These are phyloP conservation scores for Phytophthora europaea DNA, from an alignment of 352 stramenopile genomes.

Conservation along the genomic window DNA sequence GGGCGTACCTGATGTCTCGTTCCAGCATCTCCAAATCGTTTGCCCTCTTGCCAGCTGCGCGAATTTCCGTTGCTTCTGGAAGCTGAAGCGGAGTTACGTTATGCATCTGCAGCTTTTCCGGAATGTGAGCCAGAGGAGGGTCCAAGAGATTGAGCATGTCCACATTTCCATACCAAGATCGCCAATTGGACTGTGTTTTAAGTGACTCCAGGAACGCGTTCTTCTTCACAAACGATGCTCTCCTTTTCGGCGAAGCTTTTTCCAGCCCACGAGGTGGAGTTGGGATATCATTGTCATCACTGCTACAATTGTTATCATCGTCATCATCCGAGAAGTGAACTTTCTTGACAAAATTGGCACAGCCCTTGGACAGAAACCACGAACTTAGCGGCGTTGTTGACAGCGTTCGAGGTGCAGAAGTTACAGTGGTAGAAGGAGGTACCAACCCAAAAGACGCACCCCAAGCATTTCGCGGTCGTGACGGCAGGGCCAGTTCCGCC, in stretches of 20 bases:
- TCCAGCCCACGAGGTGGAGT: slow-evolving; percentile 5
- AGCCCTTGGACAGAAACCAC: slow-evolving; percentile 73
- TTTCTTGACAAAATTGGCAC: slow-evolving; percentile 69
- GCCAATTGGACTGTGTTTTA: slow-evolving; percentile 54
- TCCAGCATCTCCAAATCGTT: slow-evolving; percentile 48
- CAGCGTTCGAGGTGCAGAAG: slow-evolving; percentile 11
- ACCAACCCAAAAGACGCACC: slow-evolving; percentile 60
- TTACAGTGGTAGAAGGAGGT: not conserved
- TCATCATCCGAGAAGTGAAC: slow-evolving; percentile 52
- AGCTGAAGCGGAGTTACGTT: slow-evolving; percentile 20
- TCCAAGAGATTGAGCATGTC: slow-evolving; percentile 59
- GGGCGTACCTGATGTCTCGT: slow-evolving; percentile 62
- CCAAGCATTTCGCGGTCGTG: slow-evolving; percentile 44
- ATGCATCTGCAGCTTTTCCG: slow-evolving; percentile 34
- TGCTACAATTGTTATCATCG: slow-evolving; percentile 23
- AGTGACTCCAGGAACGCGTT: slow-evolving; percentile 67
- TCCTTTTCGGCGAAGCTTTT: slow-evolving; percentile 29
- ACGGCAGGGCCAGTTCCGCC: slow-evolving; percentile 2
- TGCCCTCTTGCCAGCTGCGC: slow-evolving; percentile 13
- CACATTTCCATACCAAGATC: slow-evolving; percentile 67
- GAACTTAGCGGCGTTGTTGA: slow-evolving; percentile 63
- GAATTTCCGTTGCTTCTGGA: slow-evolving; percentile 13
- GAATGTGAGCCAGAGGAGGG: slow-evolving; percentile 48
- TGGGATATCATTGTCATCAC: slow-evolving; percentile 10
- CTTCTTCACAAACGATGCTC: slow-evolving; percentile 21